phyloP scores from a whole-genome alignment of 1,139 yeast genomes.

The Taphrina pruni region DNA sequence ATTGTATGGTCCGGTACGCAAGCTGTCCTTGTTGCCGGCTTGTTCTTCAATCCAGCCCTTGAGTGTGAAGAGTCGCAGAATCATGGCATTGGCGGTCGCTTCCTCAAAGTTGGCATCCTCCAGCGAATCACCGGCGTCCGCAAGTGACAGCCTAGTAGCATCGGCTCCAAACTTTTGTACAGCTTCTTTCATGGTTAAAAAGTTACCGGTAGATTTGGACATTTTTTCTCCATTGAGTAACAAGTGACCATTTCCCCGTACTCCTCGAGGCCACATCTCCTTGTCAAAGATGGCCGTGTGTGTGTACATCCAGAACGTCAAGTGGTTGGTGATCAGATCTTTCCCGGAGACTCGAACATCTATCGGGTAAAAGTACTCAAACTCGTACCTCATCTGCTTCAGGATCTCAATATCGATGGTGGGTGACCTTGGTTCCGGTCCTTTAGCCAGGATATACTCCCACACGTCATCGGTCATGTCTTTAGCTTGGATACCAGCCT shows the following conservation, averaged over 20 bases:
- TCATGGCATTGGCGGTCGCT: conserved; percentile 95
- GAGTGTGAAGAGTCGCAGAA: conserved; percentile 85
- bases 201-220: conserved; percentile 98
- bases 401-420: conserved; percentile 69
- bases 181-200: conserved; percentile 85
- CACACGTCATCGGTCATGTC: conserved; percentile 93
- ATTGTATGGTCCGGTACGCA: conserved; percentile 71
- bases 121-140: conserved; percentile 97
- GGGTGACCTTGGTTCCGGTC: conserved; percentile 58
- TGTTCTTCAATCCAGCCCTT: conserved; percentile 84
- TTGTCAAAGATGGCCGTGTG: conserved; percentile 93
- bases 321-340: conserved; percentile 95
- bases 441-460: conserved; percentile 83
- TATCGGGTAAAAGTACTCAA: conserved; percentile 92
- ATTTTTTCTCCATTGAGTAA: conserved; percentile 94
- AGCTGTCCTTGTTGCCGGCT: conserved; percentile 56
- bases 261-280: conserved; percentile 89
- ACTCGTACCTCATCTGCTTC: conserved; percentile 82
- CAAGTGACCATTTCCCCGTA: conserved; percentile 95
- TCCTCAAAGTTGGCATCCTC: conserved; percentile 99
- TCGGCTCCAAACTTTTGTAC: conserved; percentile 94
- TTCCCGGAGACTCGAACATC: conserved; percentile 93
- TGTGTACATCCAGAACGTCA: conserved; percentile 90
- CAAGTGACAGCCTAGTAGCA: conserved; percentile 95
- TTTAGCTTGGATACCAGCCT: conserved; percentile 74